A percentile compares a stretch with the other conserved stretches of the same genome.
Conservation (phyloP, 2,329 filamentous ascomycete species). For the Colletotrichum liriopes region DNA sequence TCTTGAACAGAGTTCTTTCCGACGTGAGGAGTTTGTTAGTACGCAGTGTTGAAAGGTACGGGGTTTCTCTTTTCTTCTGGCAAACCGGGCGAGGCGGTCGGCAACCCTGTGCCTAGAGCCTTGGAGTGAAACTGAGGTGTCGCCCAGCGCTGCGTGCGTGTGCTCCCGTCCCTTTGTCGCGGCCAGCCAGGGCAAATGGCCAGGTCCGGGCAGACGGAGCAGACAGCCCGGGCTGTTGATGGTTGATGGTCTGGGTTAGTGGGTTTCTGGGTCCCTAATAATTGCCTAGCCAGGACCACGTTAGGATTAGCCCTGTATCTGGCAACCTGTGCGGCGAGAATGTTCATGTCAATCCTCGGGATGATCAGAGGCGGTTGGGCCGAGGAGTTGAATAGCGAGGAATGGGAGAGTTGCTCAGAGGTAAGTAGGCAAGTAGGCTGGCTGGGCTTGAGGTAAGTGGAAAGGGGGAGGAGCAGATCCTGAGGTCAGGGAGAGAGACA, state of each 20-base stretch:
- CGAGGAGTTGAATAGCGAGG: background rate
- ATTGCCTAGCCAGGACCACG: conserved; percentile 29
- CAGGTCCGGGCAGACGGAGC: conserved; percentile 17
- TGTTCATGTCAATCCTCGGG: background rate
- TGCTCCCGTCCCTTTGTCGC: conserved; percentile 28
- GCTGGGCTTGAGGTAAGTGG: background rate
- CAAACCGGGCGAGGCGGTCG: too few species aligned
- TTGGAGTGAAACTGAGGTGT: conserved; percentile 26
- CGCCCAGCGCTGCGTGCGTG: conserved; percentile 31
- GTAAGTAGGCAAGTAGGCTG: background rate
- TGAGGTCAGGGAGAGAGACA: background rate
- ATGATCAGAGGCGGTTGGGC: background rate
- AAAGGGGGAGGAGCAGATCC: background rate
- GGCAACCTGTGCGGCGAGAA: conserved; percentile 8
- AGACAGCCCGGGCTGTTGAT: conserved; percentile 18
- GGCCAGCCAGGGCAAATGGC: conserved; percentile 11
- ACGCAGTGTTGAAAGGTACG: too few species aligned
- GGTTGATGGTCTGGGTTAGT: conserved; percentile 7
- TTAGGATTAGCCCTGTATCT: conserved; percentile 22
- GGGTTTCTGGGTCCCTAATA: conserved; percentile 20
- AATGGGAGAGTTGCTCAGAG: background rate
- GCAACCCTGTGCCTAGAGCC: conserved; percentile 1
- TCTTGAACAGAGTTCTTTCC: too few species aligned
- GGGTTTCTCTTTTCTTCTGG: too few species aligned
- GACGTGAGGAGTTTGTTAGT: too few species aligned